Conservation (phyloP, 1,284 basidiomycete species). For the Erythrobasidium hasegawianum region DNA sequence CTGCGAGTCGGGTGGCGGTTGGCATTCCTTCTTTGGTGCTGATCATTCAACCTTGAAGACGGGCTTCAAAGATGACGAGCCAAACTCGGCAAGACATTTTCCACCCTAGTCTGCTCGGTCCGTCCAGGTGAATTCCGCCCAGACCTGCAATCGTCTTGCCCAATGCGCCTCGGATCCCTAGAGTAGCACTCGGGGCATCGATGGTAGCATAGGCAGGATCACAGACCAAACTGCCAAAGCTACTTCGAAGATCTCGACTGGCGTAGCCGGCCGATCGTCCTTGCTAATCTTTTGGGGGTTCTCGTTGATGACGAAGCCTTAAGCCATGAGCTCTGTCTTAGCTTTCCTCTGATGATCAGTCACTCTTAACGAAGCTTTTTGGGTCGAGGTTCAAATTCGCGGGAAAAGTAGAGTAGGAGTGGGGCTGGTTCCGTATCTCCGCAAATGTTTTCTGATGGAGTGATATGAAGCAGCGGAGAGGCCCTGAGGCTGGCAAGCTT, state of each 20-base stretch:
- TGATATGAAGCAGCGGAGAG: not conserved
- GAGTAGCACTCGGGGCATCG: conserved; percentile 1
- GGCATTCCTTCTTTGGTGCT: too few relatives aligned
- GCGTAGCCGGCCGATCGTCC: conserved; percentile 1
- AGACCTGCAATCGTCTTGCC: conserved; percentile 1
- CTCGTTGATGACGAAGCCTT: conserved; percentile 1
- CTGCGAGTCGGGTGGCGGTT: too few relatives aligned
- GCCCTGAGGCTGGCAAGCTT: conserved; percentile 1
- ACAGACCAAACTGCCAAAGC: conserved; percentile 1
- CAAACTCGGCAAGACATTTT: not conserved
- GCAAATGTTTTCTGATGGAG: conserved; percentile 1
- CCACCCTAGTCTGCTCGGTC: conserved; percentile 1
- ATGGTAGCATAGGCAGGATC: conserved; percentile 1
- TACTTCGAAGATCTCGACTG: conserved; percentile 1
- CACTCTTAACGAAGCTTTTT: conserved; percentile 1
- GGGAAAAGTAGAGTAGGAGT: conserved; percentile 1
- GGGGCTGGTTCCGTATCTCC: not conserved
- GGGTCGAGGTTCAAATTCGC: conserved; percentile 1
- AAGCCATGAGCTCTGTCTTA: conserved; percentile 1
- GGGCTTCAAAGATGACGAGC: too few relatives aligned
- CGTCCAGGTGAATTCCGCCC: conserved; percentile 1
- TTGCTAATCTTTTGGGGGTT: conserved; percentile 1
- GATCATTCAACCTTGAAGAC: too few relatives aligned
- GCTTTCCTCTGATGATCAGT: conserved; percentile 1
- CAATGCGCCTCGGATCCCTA: not conserved